Evolutionary conservation across 345 rosid genomes (phyloP), one percentile per base, ranked within the genome.

Genomic region (Limnanthes douglasii): DNA sequence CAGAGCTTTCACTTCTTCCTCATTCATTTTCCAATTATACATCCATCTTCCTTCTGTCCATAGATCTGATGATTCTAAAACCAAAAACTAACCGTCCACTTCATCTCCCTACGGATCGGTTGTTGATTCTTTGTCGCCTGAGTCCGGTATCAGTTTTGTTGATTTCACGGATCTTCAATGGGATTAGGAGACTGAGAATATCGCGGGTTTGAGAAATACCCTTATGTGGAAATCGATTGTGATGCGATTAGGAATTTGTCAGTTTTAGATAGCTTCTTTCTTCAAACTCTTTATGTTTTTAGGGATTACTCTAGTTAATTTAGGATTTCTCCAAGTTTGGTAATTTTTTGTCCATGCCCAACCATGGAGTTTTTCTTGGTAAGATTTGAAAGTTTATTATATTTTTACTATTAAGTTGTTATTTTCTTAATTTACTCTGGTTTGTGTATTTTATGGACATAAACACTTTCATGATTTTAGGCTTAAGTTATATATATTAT

Each of bases 221-320:
- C 90, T 8, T 86, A 90, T 1, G 67, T 68, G 55, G 94, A 86
- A 69, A 86, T 86, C 19, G 96, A 86, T 39, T 80, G 94, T 90
- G 86, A 72, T 45, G 81, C 81, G 1, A 72, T 76, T 21, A 53
- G 60, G 23, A 64, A 62, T 46, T 56, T 53, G 46, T 66, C 65
- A 13, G 44, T 54, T 44, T 39, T 57, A 31, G 31, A 35, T 15
- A 40, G 31, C 4, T 50, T 22, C 11, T 36, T 13, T 1, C 25
- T 22, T 39, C 34, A 14, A 21, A 21, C 23, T 24, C 46, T 20
- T 23, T 4, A 18, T 15, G 32, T 19, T 25, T 21, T 15, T 15
- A 56, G 60, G 34, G 37, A 13, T 11, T 28, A 39, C 15, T 18
- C 15, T 30, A 37, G 59, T 50, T 27, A 48, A 17, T 46, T 25